Base-by-base conservation (phyloP, 306 rosid genomes). In the Sphenostylis stenocarpa region DNA sequence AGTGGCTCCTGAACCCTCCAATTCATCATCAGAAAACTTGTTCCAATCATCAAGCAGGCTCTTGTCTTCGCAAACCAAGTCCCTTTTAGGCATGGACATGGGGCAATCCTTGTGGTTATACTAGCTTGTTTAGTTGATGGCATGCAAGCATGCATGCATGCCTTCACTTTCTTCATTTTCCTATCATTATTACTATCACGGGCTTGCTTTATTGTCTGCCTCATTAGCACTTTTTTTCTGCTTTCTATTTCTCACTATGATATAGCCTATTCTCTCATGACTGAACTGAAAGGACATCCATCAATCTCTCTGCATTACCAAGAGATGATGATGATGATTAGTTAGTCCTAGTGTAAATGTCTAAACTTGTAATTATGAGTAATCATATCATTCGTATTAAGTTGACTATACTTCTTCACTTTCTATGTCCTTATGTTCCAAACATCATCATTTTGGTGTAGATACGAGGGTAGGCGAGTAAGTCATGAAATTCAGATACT, bases 81-180 rank as follows among this genome's bases (percentile, higher is more conserved):
- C 97, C 76, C 84, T 82, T 77, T 90, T 90, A 85, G 45, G 82
- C 53, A 84, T 88, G 87, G 96, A 86, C 80, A 81, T 85, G 73
- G 94, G 85, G 0, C 87, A 92, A 78, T 88, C 94, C 52, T 80
- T 94, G 79, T 89, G 96, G 97, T 94, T 96, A 23, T 90, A 85
- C 86, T 93, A 81, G 81, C 67, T 43, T 17, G 4, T 16, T 16
- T 52, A 71, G 49, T 21, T 61, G 45, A 21, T 62, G 64, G 71
- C 56, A 48, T 67, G 36, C 52, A 60, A 36, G 28, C 45, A 62
- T 71, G 70, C 76, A 67, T 60, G 75, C 60, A n/a, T 73, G 80
- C 83, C 72, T 70, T 66, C 58, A n/a, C 70, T 64, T 69, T 76
- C 28, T 47, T 77, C 67, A 49, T 77, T 67, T 71, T 74, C 39